These are phyloP conservation scores for Thalassiosira profunda DNA, from an alignment of 108 stramenopile genomes.

Conservation along the genomic window DNA sequence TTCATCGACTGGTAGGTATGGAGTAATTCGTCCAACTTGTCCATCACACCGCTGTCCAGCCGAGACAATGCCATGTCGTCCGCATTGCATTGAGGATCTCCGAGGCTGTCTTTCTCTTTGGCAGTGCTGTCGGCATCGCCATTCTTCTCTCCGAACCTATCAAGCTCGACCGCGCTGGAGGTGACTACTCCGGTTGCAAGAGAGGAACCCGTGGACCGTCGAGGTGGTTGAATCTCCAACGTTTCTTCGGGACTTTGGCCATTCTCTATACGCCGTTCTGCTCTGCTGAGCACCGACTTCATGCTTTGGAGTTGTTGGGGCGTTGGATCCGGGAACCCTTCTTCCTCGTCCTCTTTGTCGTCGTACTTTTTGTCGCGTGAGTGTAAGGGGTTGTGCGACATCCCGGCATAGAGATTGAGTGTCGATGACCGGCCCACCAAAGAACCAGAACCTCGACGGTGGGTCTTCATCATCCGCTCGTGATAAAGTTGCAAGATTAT, in stretches of 20 bases:
- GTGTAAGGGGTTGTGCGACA: neutral
- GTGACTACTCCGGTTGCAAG: too few species aligned
- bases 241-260: too few species aligned
- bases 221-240: too few species aligned
- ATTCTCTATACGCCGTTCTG: too few species aligned
- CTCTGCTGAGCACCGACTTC: slow-evolving; percentile 1
- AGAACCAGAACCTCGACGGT: too few species aligned
- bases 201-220: too few species aligned
- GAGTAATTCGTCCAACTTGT: neutral
- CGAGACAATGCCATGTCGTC: neutral
- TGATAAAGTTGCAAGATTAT: neutral
- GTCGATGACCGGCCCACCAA: neutral
- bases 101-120: neutral
- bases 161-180: too few species aligned
- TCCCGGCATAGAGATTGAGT: neutral
- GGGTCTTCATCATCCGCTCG: neutral
- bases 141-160: too few species aligned
- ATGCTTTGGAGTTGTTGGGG: neutral
- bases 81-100: too few species aligned
- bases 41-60: slow-evolving; percentile 1
- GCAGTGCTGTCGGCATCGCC: neutral
- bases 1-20: slow-evolving; percentile 5
- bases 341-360: neutral
- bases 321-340: neutral
- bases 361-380: neutral